Base-by-base conservation (phyloP, 176 grass and related monocot genomes). In the Secale cereale region DNA sequence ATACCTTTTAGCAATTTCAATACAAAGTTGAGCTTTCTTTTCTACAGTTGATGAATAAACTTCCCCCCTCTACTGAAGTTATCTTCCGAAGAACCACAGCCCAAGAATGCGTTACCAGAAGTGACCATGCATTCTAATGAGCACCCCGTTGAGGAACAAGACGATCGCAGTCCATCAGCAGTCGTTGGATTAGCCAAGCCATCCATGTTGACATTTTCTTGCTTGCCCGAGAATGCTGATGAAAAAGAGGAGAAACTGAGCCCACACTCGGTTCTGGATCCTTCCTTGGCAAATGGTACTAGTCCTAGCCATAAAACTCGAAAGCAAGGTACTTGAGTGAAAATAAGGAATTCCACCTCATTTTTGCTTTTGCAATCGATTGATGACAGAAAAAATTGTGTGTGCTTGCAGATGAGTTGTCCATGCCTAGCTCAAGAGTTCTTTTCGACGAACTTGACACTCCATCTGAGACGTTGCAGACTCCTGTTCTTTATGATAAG, bases 361-460 rank as follows among this genome's bases (percentile, higher is more conserved):
- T 29, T 14, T 36, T 26, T 31, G 69, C 23, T 69, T 75, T 10
- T 66, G 41, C 69, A 74, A 67, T 30, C 15, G 25, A 64, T 54
- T 76, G 14, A 60, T 92, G 63, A 85, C 39, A 32, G 6, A 33
- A 84, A 33, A 83, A 59, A 16, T 74, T 80, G 17, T 69, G 48
- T 79, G 57, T 57, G 12, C 59, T 82, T 92, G 79, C 92, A 97
- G 94, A 93, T 82, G 87, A 92, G 65, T 75, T 92, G 40, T 72
- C 85, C 57, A 87, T 80, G 71, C 87, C 88, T 82, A 76, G 19
- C 65, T 85, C 92, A 71, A 86, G 73, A 85, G 48, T 81, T 84
- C 64, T 73, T 57, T 92, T 97, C 52, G 85, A 88, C 90, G 94
- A 97, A 56, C 35, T 62, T 64, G 83, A 83, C 5, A 78, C 68